These are phyloP conservation scores for Chimonanthus praecox DNA, from an alignment of 164 flowering plant genomes.

Conservation along the genomic window DNA sequence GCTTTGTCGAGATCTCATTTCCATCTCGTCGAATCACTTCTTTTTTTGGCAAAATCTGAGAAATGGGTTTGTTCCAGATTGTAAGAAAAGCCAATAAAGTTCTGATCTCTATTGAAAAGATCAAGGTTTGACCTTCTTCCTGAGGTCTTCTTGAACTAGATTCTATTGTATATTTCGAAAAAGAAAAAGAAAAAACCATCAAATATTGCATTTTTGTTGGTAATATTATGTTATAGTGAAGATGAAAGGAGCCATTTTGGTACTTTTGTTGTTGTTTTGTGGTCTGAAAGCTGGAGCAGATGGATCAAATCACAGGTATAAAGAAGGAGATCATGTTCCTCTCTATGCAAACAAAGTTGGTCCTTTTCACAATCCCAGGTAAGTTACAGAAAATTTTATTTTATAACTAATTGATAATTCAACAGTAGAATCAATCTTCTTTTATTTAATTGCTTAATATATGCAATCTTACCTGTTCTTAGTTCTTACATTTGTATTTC, in stretches of 20 bases:
- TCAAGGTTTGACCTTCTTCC: too few relatives aligned
- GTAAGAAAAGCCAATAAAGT: too few relatives aligned
- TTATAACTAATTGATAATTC: neutral
- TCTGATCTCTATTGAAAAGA: too few relatives aligned
- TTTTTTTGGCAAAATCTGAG: too few relatives aligned
- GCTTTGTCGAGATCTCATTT: too few relatives aligned
- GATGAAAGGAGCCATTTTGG: constrained; percentile 7
- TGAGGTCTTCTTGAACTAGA: too few relatives aligned
- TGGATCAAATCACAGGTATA: constrained; percentile 18
- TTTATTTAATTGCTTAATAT: neutral
- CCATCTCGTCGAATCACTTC: too few relatives aligned
- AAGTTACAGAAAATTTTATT: neutral
- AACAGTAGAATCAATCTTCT: neutral
- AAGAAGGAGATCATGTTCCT: constrained; percentile 15
- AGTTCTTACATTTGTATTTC: neutral
- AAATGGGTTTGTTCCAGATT: too few relatives aligned
- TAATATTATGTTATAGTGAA: neutral
- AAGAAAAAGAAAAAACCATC: too few relatives aligned
- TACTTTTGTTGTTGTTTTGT: constrained; percentile 2
- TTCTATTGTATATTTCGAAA: too few relatives aligned
- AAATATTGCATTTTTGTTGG: too few relatives aligned
- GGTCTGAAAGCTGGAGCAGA: constrained; percentile 13
- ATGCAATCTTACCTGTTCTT: neutral
- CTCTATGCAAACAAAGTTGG: constrained; percentile 21
- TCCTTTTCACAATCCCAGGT: constrained; percentile 22